These are phyloP conservation scores for Geotrichum klebahnii DNA, from an alignment of 1,139 yeast species.

Conservation along the genomic window DNA sequence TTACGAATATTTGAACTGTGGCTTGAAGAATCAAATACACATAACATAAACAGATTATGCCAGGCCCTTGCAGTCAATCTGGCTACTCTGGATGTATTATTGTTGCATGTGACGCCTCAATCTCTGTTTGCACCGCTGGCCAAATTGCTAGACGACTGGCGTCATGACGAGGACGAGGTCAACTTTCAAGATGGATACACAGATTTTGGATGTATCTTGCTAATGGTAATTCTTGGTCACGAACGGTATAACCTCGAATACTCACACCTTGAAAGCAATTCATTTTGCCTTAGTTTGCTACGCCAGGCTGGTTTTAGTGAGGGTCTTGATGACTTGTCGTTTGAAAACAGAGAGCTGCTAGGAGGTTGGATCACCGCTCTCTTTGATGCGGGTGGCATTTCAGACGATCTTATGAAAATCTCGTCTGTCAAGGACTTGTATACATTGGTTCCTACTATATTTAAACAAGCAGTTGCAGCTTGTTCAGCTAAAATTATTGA, in stretches of 20 bases:
- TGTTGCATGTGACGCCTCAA: slow-evolving; percentile 36
- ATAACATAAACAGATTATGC: slow-evolving; percentile 46
- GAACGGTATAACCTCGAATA: slow-evolving; percentile 43
- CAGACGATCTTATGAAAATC: slow-evolving; percentile 72
- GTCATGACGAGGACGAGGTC: slow-evolving; percentile 43
- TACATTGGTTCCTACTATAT: slow-evolving; percentile 64
- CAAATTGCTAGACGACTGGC: slow-evolving; percentile 39
- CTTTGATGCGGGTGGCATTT: slow-evolving; percentile 80
- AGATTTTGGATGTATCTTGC: slow-evolving; percentile 57
- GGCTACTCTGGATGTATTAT: slow-evolving; percentile 45
- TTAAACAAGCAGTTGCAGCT: slow-evolving; percentile 69
- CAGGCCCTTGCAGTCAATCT: slow-evolving; percentile 46
- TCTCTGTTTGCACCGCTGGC: slow-evolving; percentile 35
- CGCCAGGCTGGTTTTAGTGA: slow-evolving; percentile 2
- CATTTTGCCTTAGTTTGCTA: slow-evolving; percentile 8
- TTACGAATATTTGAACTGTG: slow-evolving; percentile 27
- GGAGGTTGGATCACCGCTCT: slow-evolving; percentile 77
- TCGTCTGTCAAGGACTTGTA: slow-evolving; percentile 67
- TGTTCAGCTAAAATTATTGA: slow-evolving; percentile 53
- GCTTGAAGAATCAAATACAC: slow-evolving; percentile 31
- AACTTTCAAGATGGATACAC: slow-evolving; percentile 67
- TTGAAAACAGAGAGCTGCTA: slow-evolving; percentile 46
- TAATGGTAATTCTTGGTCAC: slow-evolving; percentile 49
- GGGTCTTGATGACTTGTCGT: slow-evolving; percentile 28
- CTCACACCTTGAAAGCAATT: slow-evolving; percentile 22